These are phyloP conservation scores for Coemansia sp. DNA, from an alignment of 192 early-diverging fungal genomes.

Conservation along the genomic window DNA sequence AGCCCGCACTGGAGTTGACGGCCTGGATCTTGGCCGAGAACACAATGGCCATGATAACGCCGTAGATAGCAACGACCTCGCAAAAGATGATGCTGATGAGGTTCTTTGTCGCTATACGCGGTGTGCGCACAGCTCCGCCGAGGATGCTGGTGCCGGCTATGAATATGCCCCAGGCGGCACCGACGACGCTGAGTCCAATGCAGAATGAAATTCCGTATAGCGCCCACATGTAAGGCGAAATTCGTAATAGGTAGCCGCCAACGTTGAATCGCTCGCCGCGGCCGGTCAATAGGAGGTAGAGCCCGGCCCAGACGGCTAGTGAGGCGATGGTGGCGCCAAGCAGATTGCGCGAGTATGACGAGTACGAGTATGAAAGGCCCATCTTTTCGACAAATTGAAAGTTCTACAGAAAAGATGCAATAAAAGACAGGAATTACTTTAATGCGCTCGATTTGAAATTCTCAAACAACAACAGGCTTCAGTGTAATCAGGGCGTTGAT, in stretches of 20 bases:
- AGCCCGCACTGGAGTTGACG: conserved; percentile 49
- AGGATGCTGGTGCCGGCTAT: conserved; percentile 86
- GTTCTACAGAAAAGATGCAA: too few species aligned
- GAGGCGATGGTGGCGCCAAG: conserved; percentile 3
- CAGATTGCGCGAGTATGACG: conserved; percentile 22
- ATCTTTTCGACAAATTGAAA: neutral
- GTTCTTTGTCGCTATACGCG: conserved; percentile 95
- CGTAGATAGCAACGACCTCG: conserved; percentile 99
- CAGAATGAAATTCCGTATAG: conserved; percentile 79
- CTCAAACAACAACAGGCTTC: neutral
- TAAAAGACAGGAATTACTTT: too few species aligned
- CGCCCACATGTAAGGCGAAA: conserved; percentile 88
- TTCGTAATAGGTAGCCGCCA: conserved; percentile 71
- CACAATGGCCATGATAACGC: conserved; percentile 97
- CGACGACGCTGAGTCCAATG: conserved; percentile 85
- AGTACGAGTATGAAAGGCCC: conserved; percentile 1
- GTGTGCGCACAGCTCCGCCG: conserved; percentile 84
- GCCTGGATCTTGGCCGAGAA: conserved; percentile 82
- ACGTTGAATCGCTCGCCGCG: conserved; percentile 87
- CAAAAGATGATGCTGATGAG: conserved; percentile 99
- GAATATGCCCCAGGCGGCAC: conserved; percentile 98
- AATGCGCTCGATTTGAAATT: neutral
- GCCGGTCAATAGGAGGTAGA: conserved; percentile 85
- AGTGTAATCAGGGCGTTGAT: neutral
- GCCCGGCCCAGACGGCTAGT: conserved; percentile 46